Evolutionary conservation across 441 rosid species (phyloP), one percentile per base, ranked within the genome.

Genomic region (Gossypium gossypioides): DNA sequence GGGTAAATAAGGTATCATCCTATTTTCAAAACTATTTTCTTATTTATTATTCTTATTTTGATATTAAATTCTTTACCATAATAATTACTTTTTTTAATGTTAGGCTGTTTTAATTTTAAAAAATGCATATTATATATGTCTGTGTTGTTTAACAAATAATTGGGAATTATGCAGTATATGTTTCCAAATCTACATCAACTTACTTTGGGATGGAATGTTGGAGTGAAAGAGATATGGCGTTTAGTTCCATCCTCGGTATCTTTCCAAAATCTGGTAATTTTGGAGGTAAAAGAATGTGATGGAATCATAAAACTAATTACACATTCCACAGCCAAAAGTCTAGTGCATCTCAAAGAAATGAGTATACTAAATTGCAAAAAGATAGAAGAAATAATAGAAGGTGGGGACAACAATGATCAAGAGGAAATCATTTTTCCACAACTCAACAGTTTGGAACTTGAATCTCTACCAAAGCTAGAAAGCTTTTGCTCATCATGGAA

Each of bases 311-410:
- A 46, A 25, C 19, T 72, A 18, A 0, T 61, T 16, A 9, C 46
- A 8, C 21, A 15, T 12, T 18, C 37, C 2, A 64, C 27, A 4
- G 64, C 76, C 29, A 73, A 34, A 63, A 52, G 65, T 44, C 50
- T 73, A 8, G 54, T 42, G 24, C 64, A 37, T 0, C 70, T 69
- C 48, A 24, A 1, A 29, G 21, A 12, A 44, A 44, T 76, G 61
- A 64, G 19, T 3, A 22, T 76, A 9, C 1, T 0, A 0, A 4
- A 48, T 42, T 76, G 79, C 60, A 0, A 1, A 6, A 16, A 3
- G 21, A 61, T 61, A 16, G 24, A 61, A 15, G 37, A 64, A 27
- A 15, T 8, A n/a, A 32, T 76, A 44, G 19, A n/a, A n/a, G 79
- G 60, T 12, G 29, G 61, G 4, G 5, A 63, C 1, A 25, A 9